Conservation (phyloP, 2,329 filamentous ascomycete species). For the Epichloe typhina region DNA sequence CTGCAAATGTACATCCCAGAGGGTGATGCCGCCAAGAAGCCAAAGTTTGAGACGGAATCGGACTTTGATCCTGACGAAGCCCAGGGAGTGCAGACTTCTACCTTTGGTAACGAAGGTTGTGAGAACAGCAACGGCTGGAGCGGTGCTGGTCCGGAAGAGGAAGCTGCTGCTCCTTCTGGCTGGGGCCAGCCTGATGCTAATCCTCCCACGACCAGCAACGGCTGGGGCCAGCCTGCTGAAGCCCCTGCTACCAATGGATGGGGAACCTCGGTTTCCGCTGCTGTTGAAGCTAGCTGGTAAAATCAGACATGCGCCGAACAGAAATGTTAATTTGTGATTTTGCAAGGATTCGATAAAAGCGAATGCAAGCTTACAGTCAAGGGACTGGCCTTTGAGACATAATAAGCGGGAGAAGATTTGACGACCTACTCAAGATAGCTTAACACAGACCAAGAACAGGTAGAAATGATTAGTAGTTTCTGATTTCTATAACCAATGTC, state of each 20-base stretch:
- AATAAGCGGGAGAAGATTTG: background rate
- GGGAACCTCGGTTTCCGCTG: background rate
- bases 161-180: conserved; percentile 6
- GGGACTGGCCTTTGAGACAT: background rate
- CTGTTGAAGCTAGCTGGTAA: background rate
- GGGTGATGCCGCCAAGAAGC: conserved; percentile 29
- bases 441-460: background rate
- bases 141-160: background rate
- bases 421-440: background rate
- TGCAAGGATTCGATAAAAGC: background rate
- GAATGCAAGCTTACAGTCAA: background rate
- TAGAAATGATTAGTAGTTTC: background rate
- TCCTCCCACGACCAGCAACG: background rate
- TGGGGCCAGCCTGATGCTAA: background rate
- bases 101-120: conserved; percentile 7
- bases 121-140: conserved; percentile 6
- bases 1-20: conserved; percentile 51
- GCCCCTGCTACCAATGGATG: background rate
- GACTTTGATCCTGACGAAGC: conserved; percentile 32
- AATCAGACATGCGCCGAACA: background rate
- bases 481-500: background rate
- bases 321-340: background rate
- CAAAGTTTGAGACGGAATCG: conserved; percentile 43
- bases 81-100: background rate
- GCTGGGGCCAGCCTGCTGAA: background rate